Evolutionary conservation across 179 eudicot genomes (phyloP), one percentile per base, ranked within the genome.

Genomic region (Nepenthes alata): DNA sequence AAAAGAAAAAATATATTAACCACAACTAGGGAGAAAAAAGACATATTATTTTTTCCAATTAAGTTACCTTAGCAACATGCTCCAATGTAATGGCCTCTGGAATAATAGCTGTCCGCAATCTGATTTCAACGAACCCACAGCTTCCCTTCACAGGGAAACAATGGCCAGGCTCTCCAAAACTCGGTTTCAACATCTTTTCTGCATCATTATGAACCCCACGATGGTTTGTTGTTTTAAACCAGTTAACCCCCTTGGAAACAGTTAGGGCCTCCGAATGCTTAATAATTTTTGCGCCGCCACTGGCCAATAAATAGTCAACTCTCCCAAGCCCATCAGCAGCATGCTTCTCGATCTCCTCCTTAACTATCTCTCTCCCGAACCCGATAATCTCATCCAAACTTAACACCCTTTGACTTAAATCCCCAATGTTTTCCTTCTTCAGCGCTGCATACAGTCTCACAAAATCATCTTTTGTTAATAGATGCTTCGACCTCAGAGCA

Each of bases 91-190:
- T 53, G 14, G 95, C 96, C 70, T 89, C 91, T 0, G 93, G 95
- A 66, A 84, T 67, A 60, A 91, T 83, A 13, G 86, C 86, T 2
- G 81, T 73, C 74, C 91, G 75, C 37, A 91, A 86, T 73, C 63
- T 77, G 49, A 89, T 77, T 41, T 70, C 58, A 66, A 89, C 90
- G 80, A 81, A 93, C 13, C 98, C 98, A 70, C 60, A 71, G 55
- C 70, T 71, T 44, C 98, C 96, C 59, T 83, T 86, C 35, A 93
- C 67, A 1, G 98, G 77, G 50, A 93, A 89, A 78, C 95, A 89
- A 65, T 81, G 80, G 34, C 96, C 98, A 53, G 98, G 96, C 75
- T 89, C 89, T 45, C 95, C 96, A 67, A 86, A 91, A 66, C 96
- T 89, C 0, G 96, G 96, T 47, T 51, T 77, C 70, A 91, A 75